Evolutionary conservation across 441 rosid genomes (phyloP).

Genomic region (Francoa sonchifolia): DNA sequence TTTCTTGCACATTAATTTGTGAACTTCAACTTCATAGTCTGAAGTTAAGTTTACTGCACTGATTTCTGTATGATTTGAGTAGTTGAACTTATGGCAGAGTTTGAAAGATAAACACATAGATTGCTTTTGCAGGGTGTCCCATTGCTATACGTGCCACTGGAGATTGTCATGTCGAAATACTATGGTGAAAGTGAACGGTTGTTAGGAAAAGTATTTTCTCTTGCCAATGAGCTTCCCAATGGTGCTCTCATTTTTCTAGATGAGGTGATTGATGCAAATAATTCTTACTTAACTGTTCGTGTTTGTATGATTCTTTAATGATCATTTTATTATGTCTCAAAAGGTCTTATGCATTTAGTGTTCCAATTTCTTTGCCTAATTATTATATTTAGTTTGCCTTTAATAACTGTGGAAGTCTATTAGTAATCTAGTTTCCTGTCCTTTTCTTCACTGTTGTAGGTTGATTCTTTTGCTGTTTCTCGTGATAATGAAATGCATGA

Average conservation of each 20-base stretch:
- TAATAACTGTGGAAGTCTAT: neutral
- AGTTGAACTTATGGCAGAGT: neutral
- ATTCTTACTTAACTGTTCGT: neutral
- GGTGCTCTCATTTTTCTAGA: constrained; percentile 84
- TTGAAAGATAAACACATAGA: constrained; percentile 2
- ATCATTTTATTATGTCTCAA: no score
- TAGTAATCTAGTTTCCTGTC: neutral
- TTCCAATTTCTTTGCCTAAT: no score
- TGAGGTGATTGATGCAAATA: constrained; percentile 44
- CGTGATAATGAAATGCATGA: constrained; percentile 87
- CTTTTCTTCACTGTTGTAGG: constrained; percentile 25
- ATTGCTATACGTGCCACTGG: constrained; percentile 78
- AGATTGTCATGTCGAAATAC: constrained; percentile 79
- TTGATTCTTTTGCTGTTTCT: constrained; percentile 82
- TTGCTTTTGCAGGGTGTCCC: constrained; percentile 58
- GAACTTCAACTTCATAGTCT: no score
- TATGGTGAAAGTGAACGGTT: constrained; percentile 87
- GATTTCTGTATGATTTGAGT: neutral
- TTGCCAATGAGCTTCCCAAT: constrained; percentile 71
- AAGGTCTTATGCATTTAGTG: no score
- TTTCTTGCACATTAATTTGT: no score
- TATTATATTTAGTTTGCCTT: no score
- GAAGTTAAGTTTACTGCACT: neutral
- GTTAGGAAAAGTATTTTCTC: constrained; percentile 75
- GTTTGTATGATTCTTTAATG: neutral